Evolutionary conservation across 257 asterid genomes (phyloP), one percentile per base, ranked within the genome.

Genomic region (Petunia axillaris): DNA sequence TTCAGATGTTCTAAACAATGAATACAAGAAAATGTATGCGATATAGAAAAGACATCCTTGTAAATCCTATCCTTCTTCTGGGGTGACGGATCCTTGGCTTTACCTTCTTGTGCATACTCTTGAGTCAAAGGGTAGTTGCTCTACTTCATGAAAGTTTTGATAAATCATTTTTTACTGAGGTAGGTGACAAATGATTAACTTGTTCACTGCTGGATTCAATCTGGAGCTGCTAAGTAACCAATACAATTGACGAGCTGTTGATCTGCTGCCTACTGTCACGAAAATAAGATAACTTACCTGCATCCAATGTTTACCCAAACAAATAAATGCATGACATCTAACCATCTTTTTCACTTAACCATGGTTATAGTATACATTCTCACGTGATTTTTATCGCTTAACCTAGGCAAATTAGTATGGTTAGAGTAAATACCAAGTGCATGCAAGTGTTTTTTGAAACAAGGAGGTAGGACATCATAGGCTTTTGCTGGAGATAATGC

Each of bases 21-120:
- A 91, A 11, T 90, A 81, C 87, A 90, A 91, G 91, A 90, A 88
- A 79, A 91, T 93, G 93, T 93, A 93, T 84, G 98, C 98, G 40
- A 91, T 93, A 79, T 93, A 87, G 85, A 57, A 82, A 0, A 15
- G 25, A 4, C 76, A 78, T 74, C 80, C 44, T 48, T 75, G 76
- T 64, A 64, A 37, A 52, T n/a, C 37, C 60, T 38, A 65, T 52
- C 16, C 58, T 64, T 55, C 65, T 8, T 79, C 38, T 64, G 79
- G 76, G 76, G 75, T 63, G 16, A 36, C 25, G 70, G 82, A 67
- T 82, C 81, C 25, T 71, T 16, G 46, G 54, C 53, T 14, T 3
- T 64, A 62, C 78, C 66, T n/a, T 64, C 81, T 16, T 85, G 84
- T 62, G 80, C 55, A 67, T 10, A 52, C 7, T 39, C 6, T 15